A percentile compares a stretch with the other conserved stretches of the same genome.
phyloP scores from a whole-genome alignment of 2,329 filamentous ascomycete genomes.

The Fusarium torreyae region DNA sequence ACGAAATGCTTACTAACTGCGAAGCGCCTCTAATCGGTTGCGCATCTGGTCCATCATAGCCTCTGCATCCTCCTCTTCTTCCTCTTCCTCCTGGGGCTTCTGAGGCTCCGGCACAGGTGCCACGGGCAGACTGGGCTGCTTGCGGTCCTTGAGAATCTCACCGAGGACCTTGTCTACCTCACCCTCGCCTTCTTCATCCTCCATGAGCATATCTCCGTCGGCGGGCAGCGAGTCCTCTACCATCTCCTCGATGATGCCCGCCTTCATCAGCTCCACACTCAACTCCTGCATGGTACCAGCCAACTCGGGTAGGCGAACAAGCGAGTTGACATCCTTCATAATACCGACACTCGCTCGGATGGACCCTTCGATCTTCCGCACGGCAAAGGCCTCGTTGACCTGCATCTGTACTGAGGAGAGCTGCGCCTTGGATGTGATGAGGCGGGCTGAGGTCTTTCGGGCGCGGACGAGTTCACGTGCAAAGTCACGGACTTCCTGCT shows the following conservation, averaged over 20 bases:
- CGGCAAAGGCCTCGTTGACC: conserved; percentile 94
- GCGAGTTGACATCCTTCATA: conserved; percentile 95
- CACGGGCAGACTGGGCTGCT: conserved; percentile 71
- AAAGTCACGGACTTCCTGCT: conserved; percentile 87
- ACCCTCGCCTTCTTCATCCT: conserved; percentile 80
- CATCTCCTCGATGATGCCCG: conserved; percentile 98
- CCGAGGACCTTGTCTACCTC: conserved; percentile 95
- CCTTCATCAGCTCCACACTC: conserved; percentile 89
- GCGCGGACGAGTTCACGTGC: conserved; percentile 88
- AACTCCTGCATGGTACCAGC: conserved; percentile 92
- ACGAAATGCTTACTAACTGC: conserved; percentile 71
- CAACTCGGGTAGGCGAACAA: conserved; percentile 87
- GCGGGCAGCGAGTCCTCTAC: conserved; percentile 87
- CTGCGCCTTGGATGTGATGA: conserved; percentile 92
- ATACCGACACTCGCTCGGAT: conserved; percentile 89
- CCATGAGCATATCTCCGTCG: conserved; percentile 78
- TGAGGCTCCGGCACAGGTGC: conserved; percentile 70
- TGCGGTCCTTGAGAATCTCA: conserved; percentile 88
- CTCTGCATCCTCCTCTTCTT: conserved; percentile 85
- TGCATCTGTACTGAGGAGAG: conserved; percentile 96
- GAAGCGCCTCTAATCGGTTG: conserved; percentile 88
- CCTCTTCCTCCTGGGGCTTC: conserved; percentile 66
- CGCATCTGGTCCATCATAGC: conserved; percentile 96
- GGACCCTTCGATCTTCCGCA: conserved; percentile 95
- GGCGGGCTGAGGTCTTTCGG: conserved; percentile 80